Conservation (phyloP, 2,329 filamentous ascomycete species). For the Fusarium pseudoanthophilum region DNA sequence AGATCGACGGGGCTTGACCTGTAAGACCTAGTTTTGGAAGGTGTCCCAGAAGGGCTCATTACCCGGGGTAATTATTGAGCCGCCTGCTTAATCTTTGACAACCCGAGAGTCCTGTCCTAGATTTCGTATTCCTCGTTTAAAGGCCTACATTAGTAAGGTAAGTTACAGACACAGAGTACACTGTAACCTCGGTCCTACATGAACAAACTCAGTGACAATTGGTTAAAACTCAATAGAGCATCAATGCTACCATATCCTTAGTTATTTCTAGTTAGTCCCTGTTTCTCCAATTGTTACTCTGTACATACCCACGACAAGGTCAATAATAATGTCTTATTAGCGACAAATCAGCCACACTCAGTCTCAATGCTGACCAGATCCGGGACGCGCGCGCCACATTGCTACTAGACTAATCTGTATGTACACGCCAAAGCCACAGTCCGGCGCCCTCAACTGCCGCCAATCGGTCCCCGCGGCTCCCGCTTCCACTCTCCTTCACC, state of each 20-base stretch:
- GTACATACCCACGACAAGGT: neutral
- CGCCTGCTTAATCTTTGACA: conserved; percentile 17
- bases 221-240: neutral
- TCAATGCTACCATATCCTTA: neutral
- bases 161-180: neutral
- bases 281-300: neutral
- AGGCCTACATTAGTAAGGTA: neutral
- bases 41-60: neutral
- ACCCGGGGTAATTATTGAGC: conserved; percentile 13
- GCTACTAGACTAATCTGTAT: neutral
- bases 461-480: conserved; percentile 30
- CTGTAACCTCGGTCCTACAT: neutral
- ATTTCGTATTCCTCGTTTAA: conserved; percentile 10
- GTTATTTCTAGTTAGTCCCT: neutral
- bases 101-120: neutral
- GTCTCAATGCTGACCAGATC: neutral
- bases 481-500: conserved; percentile 10
- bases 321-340: neutral
- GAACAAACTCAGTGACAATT: neutral
- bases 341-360: conserved; percentile 7
- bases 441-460: neutral
- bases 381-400: conserved; percentile 10
- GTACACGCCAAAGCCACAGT: conserved; percentile 27
- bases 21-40: neutral
- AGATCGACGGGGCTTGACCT: neutral